A percentile compares a stretch with the other conserved stretches of the same genome.
Evolutionary conservation across 2,329 filamentous ascomycete genomes (phyloP).

Genomic region (Alternaria longipes): DNA sequence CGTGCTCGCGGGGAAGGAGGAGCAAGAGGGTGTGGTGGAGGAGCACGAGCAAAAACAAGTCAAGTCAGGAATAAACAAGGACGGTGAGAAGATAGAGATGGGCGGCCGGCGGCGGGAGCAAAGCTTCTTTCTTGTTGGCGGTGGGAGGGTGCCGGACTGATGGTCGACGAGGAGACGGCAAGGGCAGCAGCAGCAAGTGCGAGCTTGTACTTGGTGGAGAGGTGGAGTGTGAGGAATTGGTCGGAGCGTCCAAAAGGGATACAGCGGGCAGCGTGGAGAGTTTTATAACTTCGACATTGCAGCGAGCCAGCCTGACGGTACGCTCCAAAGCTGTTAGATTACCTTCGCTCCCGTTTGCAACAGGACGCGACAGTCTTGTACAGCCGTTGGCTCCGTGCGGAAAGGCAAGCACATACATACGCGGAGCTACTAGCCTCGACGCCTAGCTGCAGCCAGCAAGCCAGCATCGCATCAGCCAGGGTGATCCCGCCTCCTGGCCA

Average conservation of each 20-base stretch:
- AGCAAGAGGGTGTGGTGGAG: background rate
- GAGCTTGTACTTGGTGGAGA: slow-evolving; percentile 10
- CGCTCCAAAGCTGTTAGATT: slow-evolving; percentile 52
- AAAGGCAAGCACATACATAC: slow-evolving; percentile 49
- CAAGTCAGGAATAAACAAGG: background rate
- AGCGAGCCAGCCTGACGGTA: slow-evolving; percentile 48
- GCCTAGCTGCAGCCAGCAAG: slow-evolving; percentile 31
- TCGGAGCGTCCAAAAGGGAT: slow-evolving; percentile 42
- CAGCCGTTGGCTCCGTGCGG: slow-evolving; percentile 52
- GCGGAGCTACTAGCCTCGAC: slow-evolving; percentile 40
- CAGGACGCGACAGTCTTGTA: slow-evolving; percentile 52
- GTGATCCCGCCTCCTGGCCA: slow-evolving; percentile 35
- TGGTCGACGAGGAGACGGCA: slow-evolving; percentile 20
- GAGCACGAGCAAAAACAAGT: background rate
- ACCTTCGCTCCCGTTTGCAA: slow-evolving; percentile 54
- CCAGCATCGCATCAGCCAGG: slow-evolving; percentile 32
- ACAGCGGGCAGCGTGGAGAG: slow-evolving; percentile 44
- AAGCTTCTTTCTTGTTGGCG: slow-evolving; percentile 2
- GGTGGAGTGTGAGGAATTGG: slow-evolving; percentile 32
- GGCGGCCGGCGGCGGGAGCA: slow-evolving; percentile 1
- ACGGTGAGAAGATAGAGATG: background rate
- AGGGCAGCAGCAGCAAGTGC: slow-evolving; percentile 23
- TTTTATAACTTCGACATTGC: slow-evolving; percentile 53
- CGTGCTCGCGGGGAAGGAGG: slow-evolving; percentile 4
- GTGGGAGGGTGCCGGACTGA: slow-evolving; percentile 9